Percentiles rank a stretch among this genome's conserved stretches.
Conservation (phyloP, 2,329 filamentous ascomycete genomes). For the Trichoderma sp. region DNA sequence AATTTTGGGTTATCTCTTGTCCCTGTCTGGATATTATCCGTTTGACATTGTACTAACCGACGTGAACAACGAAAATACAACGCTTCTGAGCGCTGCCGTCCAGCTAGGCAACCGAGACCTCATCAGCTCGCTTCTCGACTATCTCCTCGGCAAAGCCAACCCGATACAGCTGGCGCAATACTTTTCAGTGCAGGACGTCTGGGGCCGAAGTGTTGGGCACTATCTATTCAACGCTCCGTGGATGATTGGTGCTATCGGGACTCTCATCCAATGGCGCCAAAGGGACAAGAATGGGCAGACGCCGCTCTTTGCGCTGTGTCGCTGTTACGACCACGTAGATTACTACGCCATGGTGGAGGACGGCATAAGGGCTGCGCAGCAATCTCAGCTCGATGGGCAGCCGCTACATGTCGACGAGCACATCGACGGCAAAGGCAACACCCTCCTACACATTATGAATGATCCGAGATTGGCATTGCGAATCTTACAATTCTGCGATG, state of each 20-base stretch:
- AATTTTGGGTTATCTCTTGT: conserved; percentile 78
- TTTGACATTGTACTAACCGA: conserved; percentile 75
- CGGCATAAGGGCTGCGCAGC: conserved; percentile 74
- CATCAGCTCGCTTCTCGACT: conserved; percentile 75
- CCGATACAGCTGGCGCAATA: conserved; percentile 67
- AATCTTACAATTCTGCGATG: conserved; percentile 82
- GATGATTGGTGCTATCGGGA: conserved; percentile 76
- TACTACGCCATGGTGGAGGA: conserved; percentile 87
- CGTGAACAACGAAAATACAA: conserved; percentile 86
- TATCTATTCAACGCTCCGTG: conserved; percentile 91
- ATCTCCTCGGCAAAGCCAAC: conserved; percentile 62
- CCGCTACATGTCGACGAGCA: conserved; percentile 92
- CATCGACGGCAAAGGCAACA: conserved; percentile 90
- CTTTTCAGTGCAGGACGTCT: conserved; percentile 74
- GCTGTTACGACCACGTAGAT: conserved; percentile 89
- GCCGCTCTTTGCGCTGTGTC: conserved; percentile 91
- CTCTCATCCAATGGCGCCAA: conserved; percentile 82
- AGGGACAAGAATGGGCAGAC: conserved; percentile 97
- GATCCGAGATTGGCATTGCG: conserved; percentile 75
- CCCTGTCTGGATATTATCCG: conserved; percentile 75
- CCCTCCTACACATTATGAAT: conserved; percentile 91
- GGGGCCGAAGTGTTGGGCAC: conserved; percentile 89
- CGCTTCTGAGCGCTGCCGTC: conserved; percentile 84
- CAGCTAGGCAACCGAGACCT: conserved; percentile 78
- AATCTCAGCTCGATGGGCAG: conserved; percentile 74